These are phyloP conservation scores for Apiotrichum sp. DNA, from an alignment of 1,284 basidiomycete species.

Conservation along the genomic window DNA sequence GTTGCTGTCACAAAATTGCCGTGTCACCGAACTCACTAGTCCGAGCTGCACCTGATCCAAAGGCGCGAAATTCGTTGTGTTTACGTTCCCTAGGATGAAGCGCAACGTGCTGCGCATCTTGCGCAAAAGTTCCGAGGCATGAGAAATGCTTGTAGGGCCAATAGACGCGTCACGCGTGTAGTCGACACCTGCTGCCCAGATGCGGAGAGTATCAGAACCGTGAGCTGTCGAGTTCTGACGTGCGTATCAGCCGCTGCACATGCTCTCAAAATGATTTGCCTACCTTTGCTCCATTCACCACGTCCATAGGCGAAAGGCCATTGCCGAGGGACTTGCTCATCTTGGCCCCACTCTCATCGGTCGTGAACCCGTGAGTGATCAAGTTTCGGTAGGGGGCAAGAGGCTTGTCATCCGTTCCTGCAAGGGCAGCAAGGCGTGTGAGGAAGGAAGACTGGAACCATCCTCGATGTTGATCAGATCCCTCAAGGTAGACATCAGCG, in stretches of 20 bases:
- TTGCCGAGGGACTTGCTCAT: slow-evolving; percentile 99
- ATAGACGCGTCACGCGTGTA: slow-evolving; percentile 85
- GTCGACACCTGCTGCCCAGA: slow-evolving; percentile 90
- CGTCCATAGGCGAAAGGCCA: slow-evolving; percentile 73
- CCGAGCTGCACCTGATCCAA: slow-evolving; percentile 26
- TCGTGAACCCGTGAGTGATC: slow-evolving; percentile 95
- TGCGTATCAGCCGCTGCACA: slow-evolving; percentile 51
- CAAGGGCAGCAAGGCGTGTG: slow-evolving; percentile 57
- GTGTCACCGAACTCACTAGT: slow-evolving; percentile 16
- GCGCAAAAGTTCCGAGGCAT: slow-evolving; percentile 70
- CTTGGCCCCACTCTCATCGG: slow-evolving; percentile 85
- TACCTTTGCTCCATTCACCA: slow-evolving; percentile 74
- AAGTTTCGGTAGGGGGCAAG: slow-evolving; percentile 67
- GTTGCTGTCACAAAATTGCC: slow-evolving; percentile 44
- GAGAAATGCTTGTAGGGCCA: slow-evolving; percentile 68
- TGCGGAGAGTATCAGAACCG: slow-evolving; percentile 77
- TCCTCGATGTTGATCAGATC: slow-evolving; percentile 94
- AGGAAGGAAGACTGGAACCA: slow-evolving; percentile 98
- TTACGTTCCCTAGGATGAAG: slow-evolving; percentile 82
- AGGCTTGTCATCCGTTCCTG: slow-evolving; percentile 3
- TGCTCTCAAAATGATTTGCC: slow-evolving; percentile 58
- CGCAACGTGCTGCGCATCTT: slow-evolving; percentile 83
- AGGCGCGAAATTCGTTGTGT: slow-evolving; percentile 33
- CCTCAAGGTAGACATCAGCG: slow-evolving; percentile 90
- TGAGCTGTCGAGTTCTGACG: slow-evolving; percentile 66